These are phyloP conservation scores for Pseudogymnoascus sp. DNA, from an alignment of 2,329 filamentous ascomycete species.

Conservation along the genomic window DNA sequence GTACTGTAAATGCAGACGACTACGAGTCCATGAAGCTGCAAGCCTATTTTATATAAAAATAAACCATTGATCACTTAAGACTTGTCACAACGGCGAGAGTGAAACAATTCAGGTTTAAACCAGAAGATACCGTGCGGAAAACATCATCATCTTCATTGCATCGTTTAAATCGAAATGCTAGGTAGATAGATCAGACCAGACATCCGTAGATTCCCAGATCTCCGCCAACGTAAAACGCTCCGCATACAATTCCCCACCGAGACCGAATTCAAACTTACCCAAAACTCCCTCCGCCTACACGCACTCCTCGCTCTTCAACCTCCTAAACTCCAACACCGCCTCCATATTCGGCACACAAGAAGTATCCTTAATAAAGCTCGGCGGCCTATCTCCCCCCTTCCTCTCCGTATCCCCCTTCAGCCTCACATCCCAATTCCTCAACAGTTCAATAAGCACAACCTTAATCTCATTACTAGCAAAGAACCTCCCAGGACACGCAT, in stretches of 20 bases:
- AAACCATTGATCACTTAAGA: neutral
- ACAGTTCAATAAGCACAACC: slow-evolving; percentile 27
- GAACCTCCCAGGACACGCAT: slow-evolving; percentile 38
- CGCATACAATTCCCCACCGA: neutral
- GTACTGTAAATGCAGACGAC: neutral
- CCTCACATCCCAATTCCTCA: slow-evolving; percentile 29
- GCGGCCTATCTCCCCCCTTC: slow-evolving; percentile 62
- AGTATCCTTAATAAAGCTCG: slow-evolving; percentile 38
- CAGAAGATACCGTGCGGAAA: neutral
- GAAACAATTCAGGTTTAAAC: neutral
- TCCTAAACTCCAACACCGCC: slow-evolving; percentile 18
- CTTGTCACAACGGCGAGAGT: neutral
- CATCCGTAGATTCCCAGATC: neutral
- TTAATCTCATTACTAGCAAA: slow-evolving; percentile 35
- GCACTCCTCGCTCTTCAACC: neutral
- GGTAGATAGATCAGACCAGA: neutral
- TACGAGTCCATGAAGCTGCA: neutral
- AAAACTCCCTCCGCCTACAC: neutral
- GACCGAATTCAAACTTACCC: neutral
- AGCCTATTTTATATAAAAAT: neutral
- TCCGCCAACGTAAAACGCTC: neutral
- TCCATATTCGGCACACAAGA: slow-evolving; percentile 13
- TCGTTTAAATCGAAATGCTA: neutral
- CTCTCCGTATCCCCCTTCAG: slow-evolving; percentile 71
- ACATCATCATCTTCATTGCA: neutral